phyloP scores from a whole-genome alignment of 495 filamentous ascomycete species.

The Terfezia boudieri region DNA sequence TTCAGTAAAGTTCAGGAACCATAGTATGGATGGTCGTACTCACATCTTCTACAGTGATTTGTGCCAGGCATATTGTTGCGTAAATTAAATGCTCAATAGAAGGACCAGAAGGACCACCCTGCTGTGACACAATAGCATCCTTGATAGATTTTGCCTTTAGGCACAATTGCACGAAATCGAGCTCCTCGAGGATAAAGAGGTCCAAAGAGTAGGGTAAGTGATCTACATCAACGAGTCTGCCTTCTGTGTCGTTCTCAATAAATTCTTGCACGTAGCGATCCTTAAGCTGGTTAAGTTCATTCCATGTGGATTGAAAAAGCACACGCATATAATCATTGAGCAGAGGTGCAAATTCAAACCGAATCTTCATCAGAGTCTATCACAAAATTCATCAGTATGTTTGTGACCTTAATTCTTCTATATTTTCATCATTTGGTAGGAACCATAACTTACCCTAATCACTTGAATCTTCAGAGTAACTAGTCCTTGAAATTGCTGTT shows the following conservation, averaged over 20 bases:
- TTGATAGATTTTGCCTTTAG: constrained; percentile 44
- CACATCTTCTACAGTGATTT: constrained; percentile 81
- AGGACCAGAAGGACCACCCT: constrained; percentile 10
- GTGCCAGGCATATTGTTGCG: constrained; percentile 44
- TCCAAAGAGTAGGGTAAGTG: constrained; percentile 88
- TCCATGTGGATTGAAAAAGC: constrained; percentile 71
- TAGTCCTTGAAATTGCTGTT: constrained; percentile 24
- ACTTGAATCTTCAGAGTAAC: constrained; percentile 74
- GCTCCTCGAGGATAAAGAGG: constrained; percentile 72
- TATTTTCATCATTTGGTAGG: neutral
- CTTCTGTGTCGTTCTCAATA: constrained; percentile 62
- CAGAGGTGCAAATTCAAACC: constrained; percentile 57
- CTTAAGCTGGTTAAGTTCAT: constrained; percentile 52
- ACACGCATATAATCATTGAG: constrained; percentile 53
- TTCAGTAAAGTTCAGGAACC: too few species aligned
- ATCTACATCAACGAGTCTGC: constrained; percentile 73
- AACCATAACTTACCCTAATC: constrained; percentile 35
- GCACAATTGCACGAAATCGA: constrained; percentile 79
- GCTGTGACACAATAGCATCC: constrained; percentile 30
- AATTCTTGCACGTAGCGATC: constrained; percentile 56
- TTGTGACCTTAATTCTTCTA: neutral
- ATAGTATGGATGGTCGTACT: too few species aligned
- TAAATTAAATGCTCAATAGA: constrained; percentile 16
- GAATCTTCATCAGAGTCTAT: constrained; percentile 74
- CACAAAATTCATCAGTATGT: constrained; percentile 1